Evolutionary conservation across 2,329 filamentous ascomycete species (phyloP).

Genomic region (Ophiostoma quercus): DNA sequence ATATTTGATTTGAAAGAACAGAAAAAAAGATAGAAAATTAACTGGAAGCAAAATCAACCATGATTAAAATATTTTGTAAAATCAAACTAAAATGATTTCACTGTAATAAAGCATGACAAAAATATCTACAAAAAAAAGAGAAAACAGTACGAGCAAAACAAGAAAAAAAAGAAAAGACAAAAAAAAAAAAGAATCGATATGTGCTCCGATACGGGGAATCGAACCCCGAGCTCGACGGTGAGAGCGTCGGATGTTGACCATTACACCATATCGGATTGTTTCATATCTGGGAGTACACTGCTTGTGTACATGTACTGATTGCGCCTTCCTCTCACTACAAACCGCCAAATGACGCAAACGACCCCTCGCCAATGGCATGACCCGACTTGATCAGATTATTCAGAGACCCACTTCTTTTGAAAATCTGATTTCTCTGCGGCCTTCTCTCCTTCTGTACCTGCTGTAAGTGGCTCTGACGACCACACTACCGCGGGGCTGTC

Average conservation of each 20-base stretch:
- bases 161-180: neutral
- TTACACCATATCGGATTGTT: constrained; percentile 28
- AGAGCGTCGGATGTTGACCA: constrained; percentile 28
- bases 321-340: too few species aligned
- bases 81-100: too few species aligned
- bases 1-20: too few species aligned
- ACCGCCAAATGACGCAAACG: constrained; percentile 1
- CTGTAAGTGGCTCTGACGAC: neutral
- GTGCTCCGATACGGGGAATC: constrained; percentile 28
- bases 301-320: neutral
- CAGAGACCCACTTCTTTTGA: constrained; percentile 10
- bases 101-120: too few species aligned
- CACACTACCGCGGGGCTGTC: neutral
- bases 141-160: neutral
- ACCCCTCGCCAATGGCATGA: constrained; percentile 12
- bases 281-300: neutral
- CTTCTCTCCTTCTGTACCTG: neutral
- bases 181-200: constrained; percentile 11
- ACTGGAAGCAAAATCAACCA: too few species aligned
- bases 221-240: constrained; percentile 29
- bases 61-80: too few species aligned
- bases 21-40: too few species aligned
- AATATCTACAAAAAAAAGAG: too few species aligned
- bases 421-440: constrained; percentile 12
- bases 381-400: constrained; percentile 13